Percentiles rank a stretch among this genome's conserved stretches.
Conservation (phyloP, 352 stramenopile genomes). For the Phytophthora lateralis region DNA sequence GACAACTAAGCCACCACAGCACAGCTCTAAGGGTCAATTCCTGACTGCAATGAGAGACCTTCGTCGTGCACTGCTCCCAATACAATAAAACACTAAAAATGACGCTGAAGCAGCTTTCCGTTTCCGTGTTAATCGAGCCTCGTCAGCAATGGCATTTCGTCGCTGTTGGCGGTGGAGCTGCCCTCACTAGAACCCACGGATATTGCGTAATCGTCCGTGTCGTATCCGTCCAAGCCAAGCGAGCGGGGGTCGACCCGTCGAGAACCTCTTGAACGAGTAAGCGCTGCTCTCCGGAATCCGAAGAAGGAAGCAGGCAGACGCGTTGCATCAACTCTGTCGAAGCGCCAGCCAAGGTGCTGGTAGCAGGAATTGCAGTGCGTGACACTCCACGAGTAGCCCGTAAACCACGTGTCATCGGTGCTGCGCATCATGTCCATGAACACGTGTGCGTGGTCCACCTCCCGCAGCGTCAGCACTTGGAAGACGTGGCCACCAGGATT, state of each 20-base stretch:
- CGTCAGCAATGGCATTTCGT: slow-evolving; percentile 33
- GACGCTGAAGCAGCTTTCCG: slow-evolving; percentile 16
- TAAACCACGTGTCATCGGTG: slow-evolving; percentile 80
- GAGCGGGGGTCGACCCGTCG: slow-evolving; percentile 13
- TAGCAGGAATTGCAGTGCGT: slow-evolving; percentile 72
- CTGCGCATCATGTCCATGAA: slow-evolving; percentile 52
- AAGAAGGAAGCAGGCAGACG: slow-evolving; percentile 54
- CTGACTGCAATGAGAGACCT: not conserved
- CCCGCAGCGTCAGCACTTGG: slow-evolving; percentile 78
- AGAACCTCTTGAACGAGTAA: slow-evolving; percentile 33
- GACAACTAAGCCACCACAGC: slow-evolving; percentile 70
- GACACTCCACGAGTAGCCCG: slow-evolving; percentile 83
- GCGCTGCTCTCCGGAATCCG: slow-evolving; percentile 68
- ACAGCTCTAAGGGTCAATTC: not conserved
- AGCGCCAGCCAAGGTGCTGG: slow-evolving; percentile 80
- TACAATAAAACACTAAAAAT: slow-evolving; percentile 39
- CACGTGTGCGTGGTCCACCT: slow-evolving; percentile 50
- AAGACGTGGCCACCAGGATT: slow-evolving; percentile 81
- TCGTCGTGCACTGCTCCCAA: slow-evolving; percentile 20
- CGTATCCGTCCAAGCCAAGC: slow-evolving; percentile 25
- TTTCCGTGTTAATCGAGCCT: slow-evolving; percentile 6
- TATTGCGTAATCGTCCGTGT: slow-evolving; percentile 30
- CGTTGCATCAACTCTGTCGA: slow-evolving; percentile 48
- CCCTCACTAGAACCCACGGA: slow-evolving; percentile 29
- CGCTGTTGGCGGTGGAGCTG: slow-evolving; percentile 22